These are phyloP conservation scores for Candida wancherniae DNA, from an alignment of 805 yeast genomes.

Conservation along the genomic window DNA sequence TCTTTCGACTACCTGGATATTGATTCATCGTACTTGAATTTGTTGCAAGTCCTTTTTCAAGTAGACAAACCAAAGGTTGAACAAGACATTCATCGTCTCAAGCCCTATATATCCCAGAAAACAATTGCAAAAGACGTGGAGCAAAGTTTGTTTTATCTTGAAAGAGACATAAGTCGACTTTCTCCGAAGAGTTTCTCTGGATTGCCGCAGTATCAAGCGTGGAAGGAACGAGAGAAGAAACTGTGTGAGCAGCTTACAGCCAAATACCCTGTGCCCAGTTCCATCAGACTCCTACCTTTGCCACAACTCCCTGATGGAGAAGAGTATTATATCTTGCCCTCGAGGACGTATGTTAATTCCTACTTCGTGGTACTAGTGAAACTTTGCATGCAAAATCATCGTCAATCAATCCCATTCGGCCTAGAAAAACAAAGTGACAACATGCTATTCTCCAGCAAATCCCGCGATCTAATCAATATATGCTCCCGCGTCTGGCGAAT, in stretches of 20 bases:
- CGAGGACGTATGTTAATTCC: constrained; percentile 29
- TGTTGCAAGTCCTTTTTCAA: constrained; percentile 46
- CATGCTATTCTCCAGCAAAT: constrained; percentile 33
- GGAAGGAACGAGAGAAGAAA: constrained; percentile 29
- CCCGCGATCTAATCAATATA: constrained; percentile 38
- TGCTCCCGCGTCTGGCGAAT: constrained; percentile 59
- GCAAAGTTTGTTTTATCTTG: constrained; percentile 29
- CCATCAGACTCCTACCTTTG: constrained; percentile 25
- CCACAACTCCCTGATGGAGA: constrained; percentile 33
- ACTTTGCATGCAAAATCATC: constrained; percentile 33
- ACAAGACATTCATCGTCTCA: constrained; percentile 44
- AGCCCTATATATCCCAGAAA: constrained; percentile 37
- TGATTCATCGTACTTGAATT: constrained; percentile 38
- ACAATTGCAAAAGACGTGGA: constrained; percentile 34
- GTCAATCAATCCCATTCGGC: too few species aligned
- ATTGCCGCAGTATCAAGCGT: constrained; percentile 21
- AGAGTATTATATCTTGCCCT: constrained; percentile 35
- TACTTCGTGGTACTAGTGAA: constrained; percentile 38
- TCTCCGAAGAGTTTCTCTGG: constrained; percentile 22
- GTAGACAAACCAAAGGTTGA: constrained; percentile 49
- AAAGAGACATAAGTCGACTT: constrained; percentile 40
- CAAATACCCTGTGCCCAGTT: constrained; percentile 31
- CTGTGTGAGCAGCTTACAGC: constrained; percentile 20
- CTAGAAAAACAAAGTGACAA: constrained; percentile 19
- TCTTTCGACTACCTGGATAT: constrained; percentile 53